Evolutionary conservation across 1,139 yeast species (phyloP), one percentile per base, ranked within the genome.

Genomic region (Ogataea hybrid): DNA sequence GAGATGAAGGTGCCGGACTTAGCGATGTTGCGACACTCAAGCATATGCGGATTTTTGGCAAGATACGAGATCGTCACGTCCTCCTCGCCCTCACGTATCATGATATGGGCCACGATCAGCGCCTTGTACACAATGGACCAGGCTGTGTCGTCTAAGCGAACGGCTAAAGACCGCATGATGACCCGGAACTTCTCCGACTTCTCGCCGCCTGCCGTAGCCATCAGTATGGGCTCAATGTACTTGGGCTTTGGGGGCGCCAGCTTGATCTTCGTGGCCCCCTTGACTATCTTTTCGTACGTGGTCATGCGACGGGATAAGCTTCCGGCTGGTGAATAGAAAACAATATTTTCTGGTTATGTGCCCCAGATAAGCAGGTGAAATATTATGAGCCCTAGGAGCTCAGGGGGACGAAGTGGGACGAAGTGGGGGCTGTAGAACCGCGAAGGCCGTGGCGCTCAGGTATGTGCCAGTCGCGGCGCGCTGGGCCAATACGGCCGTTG

Each of bases 221-320:
- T 75, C 37, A 92, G 73, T 44, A 92, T 86, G 2, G 97, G 97
- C 64, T 89, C 96, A 43, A 90, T 83, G 61, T 92, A 94, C 62
- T 94, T 92, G 33, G 95, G 84, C 67, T 92, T 92, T 12, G 98
- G 98, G 21, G 97, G 96, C n/a, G 98, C 97, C 68, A 89, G 60
- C 58, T 74, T 74, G 29, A 75, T 72, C 64, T 82, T 82, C n/a
- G 89, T 82, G 42, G 88, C 89, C 37, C 88, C 78, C 65, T 77
- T 79, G 42, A 80, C 84, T 49, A 79, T 64, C 61, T 79, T 79
- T 44, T 75, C 79, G 52, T 67, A 73, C 1, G 77, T 71, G 8
- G 77, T 70, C 77, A 73, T 72, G 21, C 29, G 28, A 18, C 28
- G 28, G 28, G 23, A 17, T 10, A 20, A 27, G 36, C 21, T 38